These are phyloP conservation scores for Neonectria sp. DNA, from an alignment of 2,329 filamentous ascomycete species.

Conservation along the genomic window DNA sequence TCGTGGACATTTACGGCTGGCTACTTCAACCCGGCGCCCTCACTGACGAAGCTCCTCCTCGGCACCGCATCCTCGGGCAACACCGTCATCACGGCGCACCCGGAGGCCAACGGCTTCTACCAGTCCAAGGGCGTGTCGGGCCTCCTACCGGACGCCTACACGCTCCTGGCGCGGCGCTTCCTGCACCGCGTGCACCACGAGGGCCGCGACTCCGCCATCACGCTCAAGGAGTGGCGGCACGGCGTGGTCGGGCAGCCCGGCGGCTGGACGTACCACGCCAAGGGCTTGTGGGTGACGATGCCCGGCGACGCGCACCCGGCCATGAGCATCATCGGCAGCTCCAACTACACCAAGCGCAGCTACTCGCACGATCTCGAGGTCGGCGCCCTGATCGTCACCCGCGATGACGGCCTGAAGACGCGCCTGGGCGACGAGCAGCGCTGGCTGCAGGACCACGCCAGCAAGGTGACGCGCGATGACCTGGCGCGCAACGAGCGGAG, in stretches of 20 bases:
- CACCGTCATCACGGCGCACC: slow-evolving; percentile 92
- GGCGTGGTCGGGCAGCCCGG: slow-evolving; percentile 85
- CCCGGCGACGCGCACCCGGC: slow-evolving; percentile 76
- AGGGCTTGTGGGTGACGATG: slow-evolving; percentile 92
- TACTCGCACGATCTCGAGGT: slow-evolving; percentile 94
- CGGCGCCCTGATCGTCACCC: slow-evolving; percentile 88
- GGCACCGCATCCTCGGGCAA: slow-evolving; percentile 78
- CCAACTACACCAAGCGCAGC: slow-evolving; percentile 95
- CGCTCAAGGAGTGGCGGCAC: slow-evolving; percentile 88
- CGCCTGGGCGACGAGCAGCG: slow-evolving; percentile 84
- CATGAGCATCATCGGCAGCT: slow-evolving; percentile 89
- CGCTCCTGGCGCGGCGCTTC: slow-evolving; percentile 87
- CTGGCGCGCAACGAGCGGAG: slow-evolving; percentile 86
- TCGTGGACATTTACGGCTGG: slow-evolving; percentile 98
- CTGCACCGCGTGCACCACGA: slow-evolving; percentile 70
- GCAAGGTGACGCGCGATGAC: slow-evolving; percentile 79
- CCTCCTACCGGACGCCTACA: slow-evolving; percentile 93
- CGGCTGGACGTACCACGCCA: slow-evolving; percentile 98
- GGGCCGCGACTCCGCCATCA: slow-evolving; percentile 70
- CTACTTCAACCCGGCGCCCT: slow-evolving; percentile 97
- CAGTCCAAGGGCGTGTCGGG: slow-evolving; percentile 89
- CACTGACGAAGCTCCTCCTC: slow-evolving; percentile 85
- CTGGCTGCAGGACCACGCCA: slow-evolving; percentile 84
- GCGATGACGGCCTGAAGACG: slow-evolving; percentile 78
- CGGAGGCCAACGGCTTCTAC: slow-evolving; percentile 96